phyloP scores from a whole-genome alignment of 371 early-diverging fungal species.

The Mortierella sp. region DNA sequence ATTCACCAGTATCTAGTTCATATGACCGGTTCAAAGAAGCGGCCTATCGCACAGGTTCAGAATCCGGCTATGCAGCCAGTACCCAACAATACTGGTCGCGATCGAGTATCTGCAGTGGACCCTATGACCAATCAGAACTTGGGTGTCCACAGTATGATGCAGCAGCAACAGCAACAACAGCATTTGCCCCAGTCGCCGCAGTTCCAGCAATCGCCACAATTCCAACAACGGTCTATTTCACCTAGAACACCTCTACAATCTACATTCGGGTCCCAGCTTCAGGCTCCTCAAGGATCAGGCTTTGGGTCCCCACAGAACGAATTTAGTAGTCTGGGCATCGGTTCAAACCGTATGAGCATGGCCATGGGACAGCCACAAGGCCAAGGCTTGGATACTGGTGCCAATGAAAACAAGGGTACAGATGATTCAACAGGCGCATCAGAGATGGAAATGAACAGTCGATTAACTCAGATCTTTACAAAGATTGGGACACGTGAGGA shows the following conservation, averaged over 20 bases:
- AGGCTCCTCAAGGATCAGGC: slow-evolving; percentile 14
- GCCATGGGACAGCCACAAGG: slow-evolving; percentile 18
- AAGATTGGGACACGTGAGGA: slow-evolving; percentile 81
- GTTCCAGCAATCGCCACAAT: slow-evolving; percentile 23
- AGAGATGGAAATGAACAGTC: slow-evolving; percentile 67
- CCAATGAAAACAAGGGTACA: slow-evolving; percentile 11
- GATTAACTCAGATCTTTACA: slow-evolving; percentile 76
- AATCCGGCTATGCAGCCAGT: slow-evolving; percentile 34
- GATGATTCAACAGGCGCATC: slow-evolving; percentile 34
- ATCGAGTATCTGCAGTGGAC: slow-evolving; percentile 37
- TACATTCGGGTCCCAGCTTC: slow-evolving; percentile 27
- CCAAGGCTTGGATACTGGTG: slow-evolving; percentile 6
- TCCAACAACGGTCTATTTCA: slow-evolving; percentile 21
- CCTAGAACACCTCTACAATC: slow-evolving; percentile 28
- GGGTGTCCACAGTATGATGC: slow-evolving; percentile 28
- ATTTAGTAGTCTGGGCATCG: slow-evolving; percentile 30
- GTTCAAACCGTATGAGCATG: slow-evolving; percentile 31
- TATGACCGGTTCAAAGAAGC: slow-evolving; percentile 79
- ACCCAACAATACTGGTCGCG: slow-evolving; percentile 17
- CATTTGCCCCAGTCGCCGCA: slow-evolving; percentile 27
- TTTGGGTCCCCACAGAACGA: slow-evolving; percentile 25
- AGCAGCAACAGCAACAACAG: slow-evolving; percentile 30
- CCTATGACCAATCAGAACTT: slow-evolving; percentile 50
- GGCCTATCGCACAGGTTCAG: slow-evolving; percentile 34
- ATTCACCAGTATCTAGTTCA: slow-evolving; percentile 78